Percentiles rank a stretch among this genome's conserved stretches.
Evolutionary conservation across 441 rosid species (phyloP).

Genomic region (Pelargonium australe): DNA sequence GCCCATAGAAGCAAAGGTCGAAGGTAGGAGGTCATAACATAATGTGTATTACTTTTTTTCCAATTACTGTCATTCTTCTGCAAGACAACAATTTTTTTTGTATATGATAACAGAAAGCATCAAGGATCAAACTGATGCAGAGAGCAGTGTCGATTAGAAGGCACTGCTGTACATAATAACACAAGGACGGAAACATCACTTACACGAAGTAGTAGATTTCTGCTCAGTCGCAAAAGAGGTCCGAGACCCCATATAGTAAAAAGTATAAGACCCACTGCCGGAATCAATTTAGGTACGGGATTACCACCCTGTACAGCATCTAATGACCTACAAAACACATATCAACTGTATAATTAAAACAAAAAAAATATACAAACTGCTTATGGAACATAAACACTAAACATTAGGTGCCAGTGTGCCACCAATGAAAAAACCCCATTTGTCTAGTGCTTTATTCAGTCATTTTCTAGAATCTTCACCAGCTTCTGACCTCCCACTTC

Average conservation of each 20-base stretch:
- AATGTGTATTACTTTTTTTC: constrained; percentile 41
- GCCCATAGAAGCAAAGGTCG: constrained; percentile 65
- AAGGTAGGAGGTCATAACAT: constrained; percentile 47
- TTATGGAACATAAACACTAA: no score
- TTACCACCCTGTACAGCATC: constrained; percentile 29
- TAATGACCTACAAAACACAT: no score
- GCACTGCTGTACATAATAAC: constrained; percentile 15
- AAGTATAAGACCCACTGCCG: constrained; percentile 53
- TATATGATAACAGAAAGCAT: constrained; percentile 11
- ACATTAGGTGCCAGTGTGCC: no score
- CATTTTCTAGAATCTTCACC: no score
- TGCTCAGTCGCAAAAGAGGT: constrained; percentile 43
- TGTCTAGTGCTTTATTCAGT: no score
- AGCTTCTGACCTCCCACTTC: no score
- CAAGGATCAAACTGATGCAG: constrained; percentile 13
- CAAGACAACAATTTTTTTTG: not conserved
- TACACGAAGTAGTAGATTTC: constrained; percentile 44
- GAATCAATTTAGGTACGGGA: constrained; percentile 35
- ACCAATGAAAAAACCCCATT: no score
- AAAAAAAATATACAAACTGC: no score
- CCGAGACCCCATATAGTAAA: constrained; percentile 66
- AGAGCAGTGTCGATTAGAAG: not conserved
- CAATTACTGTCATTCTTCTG: constrained; percentile 50
- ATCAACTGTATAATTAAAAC: no score
- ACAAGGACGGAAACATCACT: constrained; percentile 16